Base-by-base conservation (phyloP, 108 stramenopile genomes). In the Epithemia pelagica region DNA sequence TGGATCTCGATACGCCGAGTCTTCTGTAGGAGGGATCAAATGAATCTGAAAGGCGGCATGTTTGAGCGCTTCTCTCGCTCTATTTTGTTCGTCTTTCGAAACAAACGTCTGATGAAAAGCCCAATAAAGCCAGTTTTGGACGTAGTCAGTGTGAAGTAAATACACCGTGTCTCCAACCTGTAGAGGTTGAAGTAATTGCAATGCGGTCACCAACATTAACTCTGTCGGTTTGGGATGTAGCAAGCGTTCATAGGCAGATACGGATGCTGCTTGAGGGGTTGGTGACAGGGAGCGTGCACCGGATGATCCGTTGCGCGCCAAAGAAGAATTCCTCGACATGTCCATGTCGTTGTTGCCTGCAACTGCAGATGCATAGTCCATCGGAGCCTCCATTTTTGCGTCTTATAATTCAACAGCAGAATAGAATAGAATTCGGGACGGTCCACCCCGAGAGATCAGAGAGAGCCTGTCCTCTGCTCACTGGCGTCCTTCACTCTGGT, bases 91-190 rank as follows among this genome's bases (percentile, higher is more conserved):
- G 22, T 28, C 32, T 15, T 59, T 66, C 22, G 64, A n/a, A n/a
- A 78, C 74, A 46, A 46, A 46, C 10, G 69, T 60, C 58, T 84
- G 76, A 60, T 79, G 75, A 27, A 54, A 85, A 0, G 90, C 86
- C 86, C 90, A 91, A 55, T 67, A 54, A 52, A 82, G 62, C 90
- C 90, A 90, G 62, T 84, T 75, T 61, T 83, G 80, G 21, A 90
- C 54, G 32, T 86, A 90, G 24, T 64, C 61, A 25, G 68, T 58
- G 2, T 84, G 69, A 58, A 91, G 58, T 5, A 91, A 70, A 63
- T 75, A 88, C 19, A 86, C 76, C 53, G 72, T 63, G 28, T 82
- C 46, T 22, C 63, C 37, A 1, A 62, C 28, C 30, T 66, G 53
- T 23, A 78, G 56, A 0, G 78, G 81, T 28, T 74, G 73, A 20